Evolutionary conservation across 306 rosid species (phyloP).

Genomic region (Alnus glutinosa): DNA sequence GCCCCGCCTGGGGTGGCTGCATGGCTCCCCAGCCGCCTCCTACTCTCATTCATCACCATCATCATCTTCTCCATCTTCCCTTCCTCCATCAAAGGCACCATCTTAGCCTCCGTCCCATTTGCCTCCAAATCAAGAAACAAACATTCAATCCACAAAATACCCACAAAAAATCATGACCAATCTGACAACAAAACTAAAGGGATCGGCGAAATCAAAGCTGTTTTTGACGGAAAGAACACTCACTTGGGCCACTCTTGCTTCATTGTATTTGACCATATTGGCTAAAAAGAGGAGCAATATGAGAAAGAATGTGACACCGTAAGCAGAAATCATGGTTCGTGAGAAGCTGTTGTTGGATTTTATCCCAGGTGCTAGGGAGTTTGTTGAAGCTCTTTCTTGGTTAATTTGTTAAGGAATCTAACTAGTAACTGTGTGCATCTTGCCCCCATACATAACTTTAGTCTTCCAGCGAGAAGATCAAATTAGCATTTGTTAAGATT

Average conservation of each 20-base stretch:
- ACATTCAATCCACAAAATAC: slow-evolving; percentile 34
- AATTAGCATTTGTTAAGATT: too few relatives aligned
- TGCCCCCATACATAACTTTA: too few relatives aligned
- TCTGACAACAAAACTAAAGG: slow-evolving; percentile 13
- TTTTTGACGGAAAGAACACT: slow-evolving; percentile 34
- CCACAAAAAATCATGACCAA: slow-evolving; percentile 24
- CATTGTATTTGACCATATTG: slow-evolving; percentile 25
- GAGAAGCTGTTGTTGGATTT: slow-evolving; percentile 35
- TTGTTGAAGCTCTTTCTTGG: too few relatives aligned
- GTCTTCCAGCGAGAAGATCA: too few relatives aligned
- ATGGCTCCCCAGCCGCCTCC: slow-evolving; percentile 71
- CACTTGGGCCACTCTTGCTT: slow-evolving; percentile 58
- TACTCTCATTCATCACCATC: slow-evolving; percentile 75
- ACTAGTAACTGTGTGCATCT: too few relatives aligned
- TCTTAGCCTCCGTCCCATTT: slow-evolving; percentile 56
- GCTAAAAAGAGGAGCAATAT: slow-evolving; percentile 55
- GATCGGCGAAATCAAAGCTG: slow-evolving; percentile 29
- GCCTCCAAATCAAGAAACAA: slow-evolving; percentile 50
- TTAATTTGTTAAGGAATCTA: too few relatives aligned
- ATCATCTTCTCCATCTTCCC: slow-evolving; percentile 60
- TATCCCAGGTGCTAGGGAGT: too few relatives aligned
- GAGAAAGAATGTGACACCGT: slow-evolving; percentile 59
- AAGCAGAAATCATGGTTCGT: slow-evolving; percentile 52
- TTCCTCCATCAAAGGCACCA: slow-evolving; percentile 67
- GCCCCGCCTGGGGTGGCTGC: too few relatives aligned